Base-by-base conservation (phyloP, 2,329 filamentous ascomycete species). In the Fusarium illudens region DNA sequence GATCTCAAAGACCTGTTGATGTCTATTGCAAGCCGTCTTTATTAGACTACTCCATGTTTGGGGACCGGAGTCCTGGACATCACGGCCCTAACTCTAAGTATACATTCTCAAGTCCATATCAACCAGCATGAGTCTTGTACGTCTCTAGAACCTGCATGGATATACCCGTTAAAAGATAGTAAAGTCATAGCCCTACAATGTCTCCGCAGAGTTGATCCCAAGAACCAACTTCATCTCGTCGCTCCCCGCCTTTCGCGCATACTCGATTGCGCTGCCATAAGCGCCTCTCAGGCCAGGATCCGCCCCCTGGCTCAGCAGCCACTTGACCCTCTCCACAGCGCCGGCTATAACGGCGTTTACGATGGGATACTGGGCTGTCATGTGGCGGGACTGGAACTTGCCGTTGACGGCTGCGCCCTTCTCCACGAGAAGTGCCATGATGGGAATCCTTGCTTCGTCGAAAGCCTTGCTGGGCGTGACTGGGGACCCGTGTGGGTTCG, bases 301-400 rank as follows among this genome's bases (percentile, higher is more conserved):
- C 4, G 67, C 67, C 6, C 70, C 70, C 19, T 60, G 62, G 11
- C 13, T 39, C 22, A 72, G 17, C 8, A 72, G n/a, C 70, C 70
- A 72, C 17, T 56, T 67, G 0, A 62, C 62, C 25, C 70, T 59
- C 29, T 72, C 52, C 9, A 67, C 57, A 2, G 70, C 67, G 10
- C 67, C 69, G 4, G 61, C 67, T 53, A 59, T 68, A 4, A 72
- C 60, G 5, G 70, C 70, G 15, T 63, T 50, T 17, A 71, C 61
- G 10, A 72, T 60, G 6, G 70, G 54, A 11, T 72, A 72, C 12
- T 42, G 27, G 1, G 67, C 19, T 1, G 32, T 49, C 53, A 70
- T 25, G 13, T 70, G 42, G 8, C 48, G 64, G 4, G 62, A 58
- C 2, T 55, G n/a, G 0, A 58, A 1, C 32, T 36, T 65, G 4